A percentile compares a stretch with the other conserved stretches of the same genome.
Evolutionary conservation across 2,329 filamentous ascomycete species (phyloP).

Genomic region (Lecanicillium sp.): DNA sequence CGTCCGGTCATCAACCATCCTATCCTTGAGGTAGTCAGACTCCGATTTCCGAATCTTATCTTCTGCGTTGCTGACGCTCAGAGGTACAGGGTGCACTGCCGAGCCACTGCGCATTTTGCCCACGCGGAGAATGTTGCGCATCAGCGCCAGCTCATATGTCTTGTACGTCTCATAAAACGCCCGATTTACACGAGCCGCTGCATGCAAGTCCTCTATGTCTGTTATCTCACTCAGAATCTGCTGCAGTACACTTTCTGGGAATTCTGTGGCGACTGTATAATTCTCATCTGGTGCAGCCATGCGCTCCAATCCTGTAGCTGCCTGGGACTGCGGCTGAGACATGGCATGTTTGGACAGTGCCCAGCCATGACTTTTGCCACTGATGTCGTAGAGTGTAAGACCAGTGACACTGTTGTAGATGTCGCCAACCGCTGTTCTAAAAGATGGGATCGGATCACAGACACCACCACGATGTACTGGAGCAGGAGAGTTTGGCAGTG

Average conservation of each 20-base stretch:
- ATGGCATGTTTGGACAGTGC: conserved; percentile 36
- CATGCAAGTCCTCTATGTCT: conserved; percentile 36
- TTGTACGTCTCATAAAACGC: conserved; percentile 41
- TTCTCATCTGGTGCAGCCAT: conserved; percentile 28
- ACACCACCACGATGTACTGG: conserved; percentile 35
- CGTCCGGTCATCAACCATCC: conserved; percentile 20
- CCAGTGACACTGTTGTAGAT: conserved; percentile 46
- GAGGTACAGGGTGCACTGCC: conserved; percentile 17
- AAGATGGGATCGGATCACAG: conserved; percentile 44
- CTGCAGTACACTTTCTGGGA: conserved; percentile 33
- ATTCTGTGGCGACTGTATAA: conserved; percentile 28
- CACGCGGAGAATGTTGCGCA: conserved; percentile 30
- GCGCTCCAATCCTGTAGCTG: conserved; percentile 23
- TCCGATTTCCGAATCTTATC: conserved; percentile 30
- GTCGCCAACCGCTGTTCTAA: conserved; percentile 42
- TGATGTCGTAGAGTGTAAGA: conserved; percentile 43
- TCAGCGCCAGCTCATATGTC: conserved; percentile 35
- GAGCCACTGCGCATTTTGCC: conserved; percentile 20
- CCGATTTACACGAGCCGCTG: conserved; percentile 36
- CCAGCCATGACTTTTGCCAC: conserved; percentile 44
- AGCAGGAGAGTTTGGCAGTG: conserved; percentile 39
- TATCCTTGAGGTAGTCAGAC: conserved; percentile 25
- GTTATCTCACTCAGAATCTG: conserved; percentile 36
- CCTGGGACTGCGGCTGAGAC: conserved; percentile 30
- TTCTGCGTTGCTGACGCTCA: conserved; percentile 24